These are phyloP conservation scores for Pichia occidentalis DNA, from an alignment of 805 yeast species.

Conservation along the genomic window DNA sequence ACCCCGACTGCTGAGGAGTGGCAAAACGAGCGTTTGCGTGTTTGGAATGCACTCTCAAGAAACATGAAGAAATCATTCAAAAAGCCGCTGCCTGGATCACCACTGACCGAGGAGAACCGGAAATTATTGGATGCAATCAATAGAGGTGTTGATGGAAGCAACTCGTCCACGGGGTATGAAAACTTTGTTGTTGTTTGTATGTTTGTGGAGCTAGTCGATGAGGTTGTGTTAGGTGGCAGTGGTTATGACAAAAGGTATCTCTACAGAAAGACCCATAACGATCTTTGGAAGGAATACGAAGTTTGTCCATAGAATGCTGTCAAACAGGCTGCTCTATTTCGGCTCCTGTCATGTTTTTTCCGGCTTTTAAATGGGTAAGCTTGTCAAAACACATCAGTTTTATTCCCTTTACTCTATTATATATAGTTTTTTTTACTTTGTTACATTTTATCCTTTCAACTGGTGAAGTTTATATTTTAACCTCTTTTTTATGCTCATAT, in stretches of 20 bases:
- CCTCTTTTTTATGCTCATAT: too few species aligned
- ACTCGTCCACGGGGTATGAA: slow-evolving; percentile 50
- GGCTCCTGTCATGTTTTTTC: neutral
- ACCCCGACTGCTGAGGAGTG: slow-evolving; percentile 60
- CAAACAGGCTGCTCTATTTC: slow-evolving; percentile 4
- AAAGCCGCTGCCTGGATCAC: slow-evolving; percentile 66
- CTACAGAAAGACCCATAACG: slow-evolving; percentile 44
- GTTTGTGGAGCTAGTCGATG: slow-evolving; percentile 67
- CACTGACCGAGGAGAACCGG: slow-evolving; percentile 46
- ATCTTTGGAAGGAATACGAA: slow-evolving; percentile 70
- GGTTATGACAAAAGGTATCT: slow-evolving; percentile 44
- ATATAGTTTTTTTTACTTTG: too few species aligned
- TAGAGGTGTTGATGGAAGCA: slow-evolving; percentile 73
- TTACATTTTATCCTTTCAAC: too few species aligned
- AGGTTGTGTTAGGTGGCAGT: slow-evolving; percentile 49
- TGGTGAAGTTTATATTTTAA: too few species aligned
- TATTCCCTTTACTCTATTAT: too few species aligned
- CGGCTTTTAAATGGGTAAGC: neutral
- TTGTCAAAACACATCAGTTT: too few species aligned
- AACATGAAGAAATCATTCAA: slow-evolving; percentile 58
- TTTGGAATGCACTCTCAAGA: slow-evolving; percentile 58
- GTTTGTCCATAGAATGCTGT: slow-evolving; percentile 55
- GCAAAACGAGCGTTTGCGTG: slow-evolving; percentile 53
- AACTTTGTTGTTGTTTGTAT: slow-evolving; percentile 65
- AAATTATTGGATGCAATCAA: slow-evolving; percentile 61